Base-by-base conservation (phyloP, 768 basidiomycete genomes). In the Hydnum rufescens region DNA sequence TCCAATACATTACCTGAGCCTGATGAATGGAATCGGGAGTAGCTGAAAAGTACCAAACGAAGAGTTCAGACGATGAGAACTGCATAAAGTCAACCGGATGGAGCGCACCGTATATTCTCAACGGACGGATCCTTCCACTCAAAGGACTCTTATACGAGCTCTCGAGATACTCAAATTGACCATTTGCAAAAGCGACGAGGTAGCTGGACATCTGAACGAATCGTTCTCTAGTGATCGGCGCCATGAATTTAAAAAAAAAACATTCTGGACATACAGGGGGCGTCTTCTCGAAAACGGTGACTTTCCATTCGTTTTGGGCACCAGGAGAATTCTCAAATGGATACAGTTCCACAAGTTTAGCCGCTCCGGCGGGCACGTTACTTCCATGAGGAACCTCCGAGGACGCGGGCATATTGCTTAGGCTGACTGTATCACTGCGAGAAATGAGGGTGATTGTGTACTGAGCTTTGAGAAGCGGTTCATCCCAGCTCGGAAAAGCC, bases 401-500 rank as follows among this genome's bases (percentile, higher is more conserved):
- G 49, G 70, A 62, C 18, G 72, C 76, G 19, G 85, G 72, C 85
- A 89, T 93, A 67, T 96, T 97, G 68, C 78, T 80, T 55, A 97
- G 68, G 62, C 75, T 83, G 61, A 78, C 75, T 3, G 83, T 81
- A 56, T 77, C 75, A 5, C 67, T 69, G 55, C 78, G 76, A n/a
- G 87, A 85, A 60, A 92, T 71, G 71, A 92, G 70, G 13, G 79
- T 80, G 54, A 89, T 68, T 0, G 73, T 55, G 60, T 61, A 71
- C 52, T 49, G 88, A 0, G 89, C 82, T 64, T n/a, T 96, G 58
- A 92, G 70, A 32, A 76, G 71, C 16, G 92, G 93, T 62, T 95
- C 90, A 62, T 95, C 92, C 85, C 86, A 93, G 68, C 81, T 86
- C 26, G 85, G 85, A 64, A 87, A 84, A 4, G 81, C 76, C 39